Evolutionary conservation across 2,329 filamentous ascomycete genomes (phyloP).

Genomic region (Trichophyton schoenleinii): DNA sequence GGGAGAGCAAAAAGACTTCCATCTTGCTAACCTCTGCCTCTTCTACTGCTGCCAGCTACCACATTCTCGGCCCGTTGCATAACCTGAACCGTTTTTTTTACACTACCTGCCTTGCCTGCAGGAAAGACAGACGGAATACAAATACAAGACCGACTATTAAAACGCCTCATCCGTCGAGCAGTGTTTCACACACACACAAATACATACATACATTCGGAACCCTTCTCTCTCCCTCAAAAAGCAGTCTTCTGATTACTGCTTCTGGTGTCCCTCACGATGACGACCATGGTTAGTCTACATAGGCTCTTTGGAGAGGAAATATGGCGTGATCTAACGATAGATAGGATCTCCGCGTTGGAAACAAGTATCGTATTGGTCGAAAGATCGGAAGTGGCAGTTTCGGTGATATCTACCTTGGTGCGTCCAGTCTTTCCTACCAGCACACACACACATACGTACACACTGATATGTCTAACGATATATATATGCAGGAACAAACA

Average conservation of each 20-base stretch:
- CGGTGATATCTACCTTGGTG: constrained; percentile 90
- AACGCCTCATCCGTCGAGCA: neutral
- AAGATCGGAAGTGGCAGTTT: constrained; percentile 98
- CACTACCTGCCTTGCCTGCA: neutral
- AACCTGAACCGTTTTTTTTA: neutral
- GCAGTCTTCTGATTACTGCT: constrained; percentile 8
- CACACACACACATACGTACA: constrained; percentile 15
- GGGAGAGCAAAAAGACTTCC: neutral
- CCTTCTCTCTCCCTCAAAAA: constrained; percentile 16
- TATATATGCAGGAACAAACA: constrained; percentile 65
- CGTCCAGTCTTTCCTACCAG: constrained; percentile 16
- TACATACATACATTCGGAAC: no score
- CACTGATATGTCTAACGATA: neutral
- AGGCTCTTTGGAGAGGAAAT: neutral
- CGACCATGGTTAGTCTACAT: constrained; percentile 46
- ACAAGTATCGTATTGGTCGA: constrained; percentile 98
- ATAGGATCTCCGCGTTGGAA: constrained; percentile 95
- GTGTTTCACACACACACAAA: neutral
- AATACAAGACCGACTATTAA: neutral
- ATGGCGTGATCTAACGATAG: neutral
- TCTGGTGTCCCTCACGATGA: constrained; percentile 35
- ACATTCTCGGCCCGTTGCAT: neutral
- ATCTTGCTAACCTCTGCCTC: neutral
- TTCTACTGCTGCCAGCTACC: neutral
- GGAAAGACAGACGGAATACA: neutral